These are phyloP conservation scores for Solanum raphanifolium DNA, from an alignment of 257 asterid species.

Conservation along the genomic window DNA sequence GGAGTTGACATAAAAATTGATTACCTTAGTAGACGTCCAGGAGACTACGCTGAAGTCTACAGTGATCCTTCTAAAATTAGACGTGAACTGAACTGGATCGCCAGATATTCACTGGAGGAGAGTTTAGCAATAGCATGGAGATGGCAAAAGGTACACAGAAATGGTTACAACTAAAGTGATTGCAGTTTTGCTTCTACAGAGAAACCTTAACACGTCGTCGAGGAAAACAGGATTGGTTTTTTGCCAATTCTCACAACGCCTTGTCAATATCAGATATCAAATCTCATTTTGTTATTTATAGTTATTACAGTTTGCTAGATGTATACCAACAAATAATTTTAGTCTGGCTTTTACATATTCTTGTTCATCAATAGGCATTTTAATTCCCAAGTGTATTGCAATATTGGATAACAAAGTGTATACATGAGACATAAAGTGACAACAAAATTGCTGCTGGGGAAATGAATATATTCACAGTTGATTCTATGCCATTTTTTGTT, in stretches of 20 bases:
- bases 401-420: neutral
- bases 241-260: neutral
- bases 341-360: too few species aligned
- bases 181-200: neutral
- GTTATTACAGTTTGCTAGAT: neutral
- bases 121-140: constrained; percentile 80
- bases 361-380: neutral
- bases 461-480: neutral
- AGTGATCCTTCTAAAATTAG: constrained; percentile 76
- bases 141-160: constrained; percentile 86
- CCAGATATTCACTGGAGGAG: constrained; percentile 58
- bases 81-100: constrained; percentile 67
- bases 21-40: constrained; percentile 59
- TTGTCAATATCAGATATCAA: neutral
- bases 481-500: neutral
- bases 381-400: neutral
- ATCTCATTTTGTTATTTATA: neutral
- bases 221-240: neutral
- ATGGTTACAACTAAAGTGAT: constrained; percentile 32
- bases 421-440: neutral
- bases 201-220: neutral
- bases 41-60: constrained; percentile 84
- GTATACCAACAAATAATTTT: neutral
- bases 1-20: constrained; percentile 69
- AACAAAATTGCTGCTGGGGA: neutral